A percentile compares a stretch with the other conserved stretches of the same genome.
phyloP scores from a whole-genome alignment of 176 grass and related monocot species.

The Musa troglodytarum region DNA sequence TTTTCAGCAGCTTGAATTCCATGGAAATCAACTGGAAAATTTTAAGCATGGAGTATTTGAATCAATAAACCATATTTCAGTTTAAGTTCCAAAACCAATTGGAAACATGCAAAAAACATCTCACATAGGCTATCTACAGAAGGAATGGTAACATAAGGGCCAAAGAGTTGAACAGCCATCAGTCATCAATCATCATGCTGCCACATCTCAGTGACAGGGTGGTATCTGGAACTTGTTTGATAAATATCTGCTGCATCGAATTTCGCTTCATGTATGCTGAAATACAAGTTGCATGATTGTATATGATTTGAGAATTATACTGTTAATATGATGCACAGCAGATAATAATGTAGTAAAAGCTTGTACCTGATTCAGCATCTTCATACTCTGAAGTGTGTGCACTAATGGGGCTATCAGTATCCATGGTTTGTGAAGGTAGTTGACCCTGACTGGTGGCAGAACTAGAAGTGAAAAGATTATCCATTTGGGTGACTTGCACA shows the following conservation, averaged over 20 bases:
- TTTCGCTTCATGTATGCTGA: conserved; percentile 79
- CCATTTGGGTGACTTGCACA: conserved; percentile 32
- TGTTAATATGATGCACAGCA: conserved; percentile 42
- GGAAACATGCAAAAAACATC: conserved; percentile 1
- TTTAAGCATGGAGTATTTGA: background rate
- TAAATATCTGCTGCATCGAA: conserved; percentile 85
- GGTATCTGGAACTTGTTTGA: conserved; percentile 80
- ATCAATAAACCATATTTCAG: conserved; percentile 5
- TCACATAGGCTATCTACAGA: conserved; percentile 61
- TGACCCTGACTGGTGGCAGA: conserved; percentile 70
- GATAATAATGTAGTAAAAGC: conserved; percentile 46
- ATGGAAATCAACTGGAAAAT: conserved; percentile 46
- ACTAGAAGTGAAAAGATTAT: conserved; percentile 67
- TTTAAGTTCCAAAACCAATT: too few species aligned
- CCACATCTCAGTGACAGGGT: conserved; percentile 90
- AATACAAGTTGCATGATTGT: conserved; percentile 48
- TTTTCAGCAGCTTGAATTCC: conserved; percentile 38
- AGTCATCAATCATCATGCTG: conserved; percentile 69
- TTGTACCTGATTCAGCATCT: conserved; percentile 92
- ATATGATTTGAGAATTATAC: conserved; percentile 14
- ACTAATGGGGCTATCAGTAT: conserved; percentile 87
- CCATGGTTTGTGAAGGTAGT: conserved; percentile 60
- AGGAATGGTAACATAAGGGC: conserved; percentile 28
- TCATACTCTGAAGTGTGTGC: conserved; percentile 79
- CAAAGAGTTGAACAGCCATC: conserved; percentile 43